A percentile compares a stretch with the other conserved stretches of the same genome.
These are phyloP conservation scores for Erysimum cheiri DNA, from an alignment of 441 rosid genomes.

Conservation along the genomic window DNA sequence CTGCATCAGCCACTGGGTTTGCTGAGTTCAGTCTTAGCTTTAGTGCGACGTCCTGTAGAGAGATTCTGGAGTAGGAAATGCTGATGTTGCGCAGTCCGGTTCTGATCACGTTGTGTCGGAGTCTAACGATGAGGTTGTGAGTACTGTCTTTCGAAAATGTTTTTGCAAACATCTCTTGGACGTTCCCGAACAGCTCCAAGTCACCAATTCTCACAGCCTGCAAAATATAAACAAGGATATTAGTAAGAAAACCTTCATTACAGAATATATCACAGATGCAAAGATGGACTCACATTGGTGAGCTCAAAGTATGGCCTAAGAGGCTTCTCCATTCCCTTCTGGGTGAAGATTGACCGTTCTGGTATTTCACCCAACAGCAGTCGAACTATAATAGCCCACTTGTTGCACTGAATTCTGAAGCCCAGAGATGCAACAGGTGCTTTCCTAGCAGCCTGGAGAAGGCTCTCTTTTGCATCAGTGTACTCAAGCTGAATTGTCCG, in stretches of 20 bases:
- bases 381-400: conserved; percentile 65
- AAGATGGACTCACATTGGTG: conserved; percentile 55
- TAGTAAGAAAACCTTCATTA: background rate
- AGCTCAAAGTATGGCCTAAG: conserved; percentile 66
- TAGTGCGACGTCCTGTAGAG: conserved; percentile 63
- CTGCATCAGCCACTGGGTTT: conserved; percentile 68
- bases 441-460: conserved; percentile 67
- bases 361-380: conserved; percentile 70
- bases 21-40: conserved; percentile 63
- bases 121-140: conserved; percentile 65
- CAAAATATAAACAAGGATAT: conserved; percentile 17
- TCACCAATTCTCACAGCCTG: conserved; percentile 74
- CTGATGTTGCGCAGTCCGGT: conserved; percentile 64
- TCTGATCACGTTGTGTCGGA: conserved; percentile 67
- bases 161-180: conserved; percentile 61
- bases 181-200: conserved; percentile 60
- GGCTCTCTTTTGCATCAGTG: conserved; percentile 70
- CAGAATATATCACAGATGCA: background rate
- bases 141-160: conserved; percentile 61
- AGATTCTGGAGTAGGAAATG: conserved; percentile 65
- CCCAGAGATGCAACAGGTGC: conserved; percentile 64
- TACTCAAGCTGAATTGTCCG: conserved; percentile 69
- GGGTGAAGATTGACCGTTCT: conserved; percentile 63
- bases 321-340: conserved; percentile 67
- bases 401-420: conserved; percentile 61